These are phyloP conservation scores for Truncatella angustata DNA, from an alignment of 2,329 filamentous ascomycete genomes.

Conservation along the genomic window DNA sequence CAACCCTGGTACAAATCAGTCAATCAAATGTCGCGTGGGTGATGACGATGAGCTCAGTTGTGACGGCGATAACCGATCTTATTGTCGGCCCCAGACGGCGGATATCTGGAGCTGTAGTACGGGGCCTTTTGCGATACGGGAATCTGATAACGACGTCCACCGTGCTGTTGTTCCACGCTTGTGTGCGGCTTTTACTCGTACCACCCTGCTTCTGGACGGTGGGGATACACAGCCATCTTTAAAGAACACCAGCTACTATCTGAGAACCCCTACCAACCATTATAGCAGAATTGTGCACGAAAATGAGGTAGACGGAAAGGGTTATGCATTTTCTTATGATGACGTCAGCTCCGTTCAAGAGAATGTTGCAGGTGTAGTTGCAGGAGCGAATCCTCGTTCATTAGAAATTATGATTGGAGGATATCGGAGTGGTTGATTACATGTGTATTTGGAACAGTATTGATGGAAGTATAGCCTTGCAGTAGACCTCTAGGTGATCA, in stretches of 20 bases:
- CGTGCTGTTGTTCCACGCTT: slow-evolving; percentile 44
- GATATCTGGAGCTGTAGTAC: slow-evolving; percentile 53
- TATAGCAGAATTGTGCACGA: slow-evolving; percentile 61
- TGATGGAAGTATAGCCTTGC: too few species aligned
- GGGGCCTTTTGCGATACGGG: slow-evolving; percentile 40
- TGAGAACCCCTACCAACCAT: slow-evolving; percentile 45
- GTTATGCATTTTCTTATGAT: slow-evolving; percentile 68
- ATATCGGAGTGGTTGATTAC: too few species aligned
- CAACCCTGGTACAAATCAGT: slow-evolving; percentile 39
- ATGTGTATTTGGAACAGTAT: too few species aligned
- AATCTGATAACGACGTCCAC: slow-evolving; percentile 38
- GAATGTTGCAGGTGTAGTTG: slow-evolving; percentile 53
- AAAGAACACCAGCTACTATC: slow-evolving; percentile 41
- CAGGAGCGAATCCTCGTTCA: slow-evolving; percentile 41
- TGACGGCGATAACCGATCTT: slow-evolving; percentile 36
- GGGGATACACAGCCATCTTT: slow-evolving; percentile 45
- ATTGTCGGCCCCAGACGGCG: slow-evolving; percentile 38
- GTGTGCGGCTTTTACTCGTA: slow-evolving; percentile 49
- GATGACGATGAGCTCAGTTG: slow-evolving; percentile 36
- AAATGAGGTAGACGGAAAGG: slow-evolving; percentile 56
- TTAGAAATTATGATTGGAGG: slow-evolving; percentile 49
- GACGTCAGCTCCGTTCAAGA: slow-evolving; percentile 60
- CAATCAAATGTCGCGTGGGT: slow-evolving; percentile 38
- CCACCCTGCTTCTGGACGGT: slow-evolving; percentile 42
- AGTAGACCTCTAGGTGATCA: too few species aligned